These are phyloP conservation scores for button mushroom (Agaricus bisporus) DNA, from an alignment of 768 basidiomycete species.

Conservation along the genomic window DNA sequence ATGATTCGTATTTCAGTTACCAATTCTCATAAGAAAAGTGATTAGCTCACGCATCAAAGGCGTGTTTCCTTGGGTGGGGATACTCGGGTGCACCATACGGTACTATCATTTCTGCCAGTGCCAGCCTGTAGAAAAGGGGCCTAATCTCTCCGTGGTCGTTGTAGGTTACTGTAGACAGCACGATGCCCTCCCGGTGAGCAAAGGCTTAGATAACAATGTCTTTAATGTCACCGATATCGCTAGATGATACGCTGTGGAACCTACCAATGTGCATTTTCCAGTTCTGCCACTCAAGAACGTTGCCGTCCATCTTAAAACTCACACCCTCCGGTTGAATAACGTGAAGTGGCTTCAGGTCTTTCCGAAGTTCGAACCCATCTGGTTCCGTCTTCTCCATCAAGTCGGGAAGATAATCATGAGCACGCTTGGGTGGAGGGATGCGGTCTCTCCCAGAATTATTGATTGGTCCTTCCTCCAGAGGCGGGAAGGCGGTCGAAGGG, in stretches of 20 bases:
- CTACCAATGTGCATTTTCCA: conserved; percentile 91
- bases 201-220: conserved; percentile 40
- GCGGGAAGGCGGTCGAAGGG: conserved; percentile 34
- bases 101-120: conserved; percentile 89
- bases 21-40: not conserved
- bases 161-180: conserved; percentile 80
- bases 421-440: conserved; percentile 62
- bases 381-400: conserved; percentile 54
- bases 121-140: conserved; percentile 84
- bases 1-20: not conserved
- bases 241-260: conserved; percentile 10
- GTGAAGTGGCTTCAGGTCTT: conserved; percentile 77
- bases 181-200: conserved; percentile 76
- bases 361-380: conserved; percentile 47
- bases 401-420: conserved; percentile 83
- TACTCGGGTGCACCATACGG: conserved; percentile 83
- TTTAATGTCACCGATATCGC: not conserved
- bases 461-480: conserved; percentile 44
- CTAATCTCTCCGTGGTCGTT: conserved; percentile 80
- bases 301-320: conserved; percentile 77
- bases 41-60: conserved; percentile 66
- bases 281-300: conserved; percentile 88
- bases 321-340: conserved; percentile 88
- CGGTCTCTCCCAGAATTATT: conserved; percentile 55
- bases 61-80: conserved; percentile 86